Percentiles rank a stretch among this genome's conserved stretches.
phyloP scores from a whole-genome alignment of 805 yeast species.

The Metschnikowia dekortorum region DNA sequence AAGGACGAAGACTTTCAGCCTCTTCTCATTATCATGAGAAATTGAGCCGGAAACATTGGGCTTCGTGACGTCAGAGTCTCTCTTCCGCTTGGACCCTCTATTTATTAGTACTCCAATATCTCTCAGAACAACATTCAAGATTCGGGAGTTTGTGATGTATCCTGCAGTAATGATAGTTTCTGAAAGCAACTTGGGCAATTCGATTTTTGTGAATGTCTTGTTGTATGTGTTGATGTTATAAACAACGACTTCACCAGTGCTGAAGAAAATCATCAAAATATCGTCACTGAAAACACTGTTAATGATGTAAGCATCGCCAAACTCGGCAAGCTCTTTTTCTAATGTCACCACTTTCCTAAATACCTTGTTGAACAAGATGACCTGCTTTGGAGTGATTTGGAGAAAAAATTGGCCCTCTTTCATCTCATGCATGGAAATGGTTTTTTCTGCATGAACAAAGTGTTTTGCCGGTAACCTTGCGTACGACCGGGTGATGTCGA shows the following conservation, averaged over 20 bases:
- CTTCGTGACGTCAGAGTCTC: constrained; percentile 10
- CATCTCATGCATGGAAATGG: constrained; percentile 64
- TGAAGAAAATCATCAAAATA: constrained; percentile 55
- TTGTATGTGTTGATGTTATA: constrained; percentile 39
- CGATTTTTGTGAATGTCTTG: constrained; percentile 30
- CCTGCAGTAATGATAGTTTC: constrained; percentile 66
- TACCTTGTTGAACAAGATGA: constrained; percentile 55
- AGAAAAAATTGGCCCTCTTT: constrained; percentile 55
- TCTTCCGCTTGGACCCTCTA: constrained; percentile 30
- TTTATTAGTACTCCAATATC: constrained; percentile 23
- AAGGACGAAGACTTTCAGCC: constrained; percentile 49
- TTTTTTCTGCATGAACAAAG: constrained; percentile 58
- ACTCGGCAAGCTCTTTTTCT: constrained; percentile 30
- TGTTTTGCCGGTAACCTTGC: constrained; percentile 57
- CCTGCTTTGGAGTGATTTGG: constrained; percentile 67
- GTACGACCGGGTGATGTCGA: constrained; percentile 58
- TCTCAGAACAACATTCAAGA: constrained; percentile 40
- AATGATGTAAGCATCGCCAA: constrained; percentile 53
- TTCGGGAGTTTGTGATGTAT: constrained; percentile 50
- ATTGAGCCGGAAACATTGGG: background rate
- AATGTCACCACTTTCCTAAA: constrained; percentile 52
- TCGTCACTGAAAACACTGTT: constrained; percentile 62
- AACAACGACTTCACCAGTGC: constrained; percentile 67
- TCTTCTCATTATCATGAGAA: constrained; percentile 15
- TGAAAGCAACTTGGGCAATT: constrained; percentile 36